Percentiles rank a stretch among this genome's conserved stretches.
These are phyloP conservation scores for Kluyveromyces lactis DNA, from an alignment of 805 yeast genomes.

Conservation along the genomic window DNA sequence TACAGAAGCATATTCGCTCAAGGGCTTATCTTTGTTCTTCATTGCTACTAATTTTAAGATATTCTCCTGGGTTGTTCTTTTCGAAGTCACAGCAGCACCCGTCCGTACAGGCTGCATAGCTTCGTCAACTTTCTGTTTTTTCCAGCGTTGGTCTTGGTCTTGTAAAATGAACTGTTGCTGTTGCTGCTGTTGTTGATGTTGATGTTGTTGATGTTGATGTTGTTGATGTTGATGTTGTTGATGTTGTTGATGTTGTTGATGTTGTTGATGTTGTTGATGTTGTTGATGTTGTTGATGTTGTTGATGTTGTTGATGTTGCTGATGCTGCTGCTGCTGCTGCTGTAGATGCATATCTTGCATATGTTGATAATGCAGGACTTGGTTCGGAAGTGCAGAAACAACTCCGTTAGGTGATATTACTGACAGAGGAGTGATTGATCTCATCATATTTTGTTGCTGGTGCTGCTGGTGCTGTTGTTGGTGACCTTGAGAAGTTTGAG, in stretches of 20 bases:
- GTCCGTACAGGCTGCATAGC: conserved; percentile 28
- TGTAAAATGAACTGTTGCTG: conserved; percentile 6
- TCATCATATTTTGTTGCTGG: conserved; percentile 1
- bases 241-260: conserved; percentile 7
- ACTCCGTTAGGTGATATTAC: conserved; percentile 4
- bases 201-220: conserved; percentile 8
- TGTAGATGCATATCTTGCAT: conserved; percentile 10
- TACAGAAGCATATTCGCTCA: conserved; percentile 36
- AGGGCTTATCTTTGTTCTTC: conserved; percentile 28
- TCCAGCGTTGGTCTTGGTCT: conserved; percentile 15
- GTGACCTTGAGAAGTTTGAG: conserved; percentile 2
- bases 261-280: conserved; percentile 8
- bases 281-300: conserved; percentile 5
- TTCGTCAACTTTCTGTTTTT: conserved; percentile 32
- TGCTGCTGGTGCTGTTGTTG: conserved; percentile 6
- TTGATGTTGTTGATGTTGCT: conserved; percentile 10
- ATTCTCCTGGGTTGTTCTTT: conserved; percentile 22
- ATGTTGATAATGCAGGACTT: conserved; percentile 1
- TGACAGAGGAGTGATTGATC: conserved; percentile 4
- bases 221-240: conserved; percentile 6
- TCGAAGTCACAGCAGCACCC: conserved; percentile 3
- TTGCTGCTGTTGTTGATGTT: conserved; percentile 5
- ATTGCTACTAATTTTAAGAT: conserved; percentile 26
- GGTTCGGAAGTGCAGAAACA: conserved; percentile 3
- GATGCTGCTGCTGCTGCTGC: conserved; percentile 6